Evolutionary conservation across 805 yeast genomes (phyloP), one percentile per base, ranked within the genome.

Genomic region (Peterozyma toletana): DNA sequence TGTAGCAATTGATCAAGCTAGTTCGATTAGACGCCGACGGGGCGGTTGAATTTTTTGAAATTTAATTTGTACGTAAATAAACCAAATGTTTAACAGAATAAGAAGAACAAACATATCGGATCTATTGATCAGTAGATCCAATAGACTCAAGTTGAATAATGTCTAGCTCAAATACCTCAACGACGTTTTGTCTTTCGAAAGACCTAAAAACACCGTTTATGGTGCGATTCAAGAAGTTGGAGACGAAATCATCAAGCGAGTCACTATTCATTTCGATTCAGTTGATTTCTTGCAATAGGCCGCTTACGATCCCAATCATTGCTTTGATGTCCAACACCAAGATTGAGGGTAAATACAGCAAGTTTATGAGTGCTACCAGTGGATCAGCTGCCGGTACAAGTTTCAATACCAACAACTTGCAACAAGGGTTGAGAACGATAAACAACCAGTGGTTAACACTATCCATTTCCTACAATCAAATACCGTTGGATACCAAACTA

Each of bases 381-480:
- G 34, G 34, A 6, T 30, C 15, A 40, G 33, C 15, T 39, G 39
- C 18, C 17, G 7, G 7, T 11, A 11, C n/a, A 15, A 39, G 27
- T 17, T 17, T 15, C 17, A 45, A 40, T 21, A 17, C 34, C n/a
- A 33, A 13, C 42, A 50, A 58, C 39, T 21, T 21, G 27, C 27
- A 21, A 21, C 27, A 21, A 21, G 27, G 27, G 27, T 21, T 21
- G 27, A 21, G 27, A 21, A 21, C 27, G 4, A 56, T 53, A 55
- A 73, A 58, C 90, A 75, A 83, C 51, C 78, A 79, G 47, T 83
- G 88, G 84, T 60, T 87, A 16, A 72, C 75, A 38, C 59, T 93
- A 39, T 91, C 97, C 1, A 73, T 90, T 2, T 69, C 71, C 43
- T 78, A 85, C 50, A 74, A 75, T 42, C 93, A 88, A 54, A 59